These are phyloP conservation scores for Soucietia sequanensis DNA, from an alignment of 805 yeast genomes.

Conservation along the genomic window DNA sequence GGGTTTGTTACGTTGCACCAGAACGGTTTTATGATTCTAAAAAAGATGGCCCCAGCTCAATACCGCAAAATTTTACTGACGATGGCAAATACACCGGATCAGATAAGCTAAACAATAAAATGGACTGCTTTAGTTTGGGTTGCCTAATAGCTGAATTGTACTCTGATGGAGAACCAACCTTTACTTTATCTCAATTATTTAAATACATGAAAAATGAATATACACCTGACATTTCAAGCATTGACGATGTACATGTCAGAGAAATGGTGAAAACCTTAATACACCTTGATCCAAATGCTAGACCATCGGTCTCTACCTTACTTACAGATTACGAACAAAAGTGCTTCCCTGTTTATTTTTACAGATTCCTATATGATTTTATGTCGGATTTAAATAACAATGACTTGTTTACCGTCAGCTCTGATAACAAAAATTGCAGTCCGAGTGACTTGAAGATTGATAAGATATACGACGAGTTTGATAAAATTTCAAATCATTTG, in stretches of 20 bases:
- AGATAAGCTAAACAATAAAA: constrained; percentile 30
- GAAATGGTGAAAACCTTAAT: constrained; percentile 65
- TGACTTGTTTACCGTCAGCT: constrained; percentile 12
- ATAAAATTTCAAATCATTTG: constrained; percentile 32
- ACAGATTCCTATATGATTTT: constrained; percentile 68
- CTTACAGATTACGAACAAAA: constrained; percentile 48
- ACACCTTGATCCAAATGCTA: constrained; percentile 54
- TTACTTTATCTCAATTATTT: constrained; percentile 83
- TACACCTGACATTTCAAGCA: constrained; percentile 58
- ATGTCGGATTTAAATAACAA: constrained; percentile 35
- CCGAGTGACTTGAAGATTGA: constrained; percentile 51
- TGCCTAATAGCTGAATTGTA: constrained; percentile 91
- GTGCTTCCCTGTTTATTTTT: constrained; percentile 68
- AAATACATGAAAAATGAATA: constrained; percentile 72
- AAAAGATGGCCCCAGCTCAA: constrained; percentile 18
- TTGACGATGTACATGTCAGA: constrained; percentile 50
- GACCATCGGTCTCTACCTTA: constrained; percentile 56
- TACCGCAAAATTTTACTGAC: constrained; percentile 19
- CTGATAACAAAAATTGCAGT: constrained; percentile 16
- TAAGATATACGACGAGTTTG: constrained; percentile 59
- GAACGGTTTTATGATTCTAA: constrained; percentile 64
- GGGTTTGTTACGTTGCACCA: constrained; percentile 91
- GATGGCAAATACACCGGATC: constrained; percentile 20
- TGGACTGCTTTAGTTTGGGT: constrained; percentile 83
- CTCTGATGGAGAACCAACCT: constrained; percentile 81